Base-by-base conservation (phyloP, 192 early-diverging fungal species). In the Coemansia sp. region DNA sequence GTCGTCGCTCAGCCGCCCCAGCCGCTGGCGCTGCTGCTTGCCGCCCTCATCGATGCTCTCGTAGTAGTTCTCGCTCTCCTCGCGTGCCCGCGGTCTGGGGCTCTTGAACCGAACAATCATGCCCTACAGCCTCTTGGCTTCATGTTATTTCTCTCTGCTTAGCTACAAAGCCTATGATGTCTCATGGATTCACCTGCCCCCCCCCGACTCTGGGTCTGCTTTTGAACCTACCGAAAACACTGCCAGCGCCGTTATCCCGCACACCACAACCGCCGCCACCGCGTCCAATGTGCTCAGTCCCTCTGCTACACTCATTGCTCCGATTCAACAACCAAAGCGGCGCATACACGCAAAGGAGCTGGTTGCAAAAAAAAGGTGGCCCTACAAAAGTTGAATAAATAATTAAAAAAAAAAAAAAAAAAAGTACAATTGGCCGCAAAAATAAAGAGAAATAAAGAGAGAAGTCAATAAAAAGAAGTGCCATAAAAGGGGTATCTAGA, bases 61-160 rank as follows among this genome's bases (percentile, higher is more conserved):
- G 41, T 65, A 77, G 75, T 75, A 77, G 69, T 83, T 83, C 62
- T 83, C 80, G 80, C 80, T 83, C 32, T 77, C 75, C 8, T 74
- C 63, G n/a, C 75, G 80, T n/a, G 21, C 11, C 41, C 80, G 75
- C 45, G 80, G 80, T 45, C 65, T 44, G n/a, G 80, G 80, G 40
- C 75, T 77, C 45, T 72, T 74, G 67, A 71, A 77, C 61, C 59
- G 69, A 26, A 83, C 71, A 16, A 77, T 71, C 47, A 83, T 63
- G 1, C 66, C 72, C 71, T 74, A 72, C 19, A 26, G 21, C 4
- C 32, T 6, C 26, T 40, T 61, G 57, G 4, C 8, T 53, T n/a
- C 13, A 21, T n/a, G 7, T 18, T 53, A 6, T 53, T 12, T 18
- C 21, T n/a, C n/a, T 56, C 8, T 50, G n/a, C 48, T 50, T 50